A percentile compares a stretch with the other conserved stretches of the same genome.
phyloP scores from a whole-genome alignment of 768 basidiomycete species.

The Termitomyces eurrhizus region DNA sequence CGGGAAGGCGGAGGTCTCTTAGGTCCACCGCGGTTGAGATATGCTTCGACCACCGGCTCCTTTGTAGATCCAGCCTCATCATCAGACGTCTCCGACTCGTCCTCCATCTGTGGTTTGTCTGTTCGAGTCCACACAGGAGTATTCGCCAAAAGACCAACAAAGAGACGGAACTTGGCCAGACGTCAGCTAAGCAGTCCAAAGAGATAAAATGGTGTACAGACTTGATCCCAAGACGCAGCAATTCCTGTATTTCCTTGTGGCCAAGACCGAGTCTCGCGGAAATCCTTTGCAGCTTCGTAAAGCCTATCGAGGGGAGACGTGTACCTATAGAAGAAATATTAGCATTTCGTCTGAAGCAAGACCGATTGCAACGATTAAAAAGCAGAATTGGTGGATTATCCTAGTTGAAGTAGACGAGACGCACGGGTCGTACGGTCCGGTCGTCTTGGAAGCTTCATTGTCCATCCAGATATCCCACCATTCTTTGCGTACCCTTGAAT shows the following conservation, averaged over 20 bases:
- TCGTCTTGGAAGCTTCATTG: conserved; percentile 44
- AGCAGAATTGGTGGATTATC: background rate
- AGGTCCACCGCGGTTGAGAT: conserved; percentile 2
- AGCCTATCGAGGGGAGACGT: conserved; percentile 50
- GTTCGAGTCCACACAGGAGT: conserved; percentile 39
- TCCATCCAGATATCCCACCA: conserved; percentile 80
- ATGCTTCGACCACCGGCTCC: conserved; percentile 16
- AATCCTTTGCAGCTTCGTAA: conserved; percentile 55
- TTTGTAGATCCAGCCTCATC: conserved; percentile 25
- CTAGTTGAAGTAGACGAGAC: conserved; percentile 19
- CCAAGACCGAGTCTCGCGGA: conserved; percentile 39
- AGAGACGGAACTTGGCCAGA: conserved; percentile 54
- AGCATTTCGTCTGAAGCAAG: background rate
- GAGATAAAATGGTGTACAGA: conserved; percentile 21
- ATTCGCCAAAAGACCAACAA: conserved; percentile 51
- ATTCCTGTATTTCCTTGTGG: conserved; percentile 34
- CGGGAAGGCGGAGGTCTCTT: conserved; percentile 21
- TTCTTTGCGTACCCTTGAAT: conserved; percentile 22
- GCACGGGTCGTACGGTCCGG: conserved; percentile 47
- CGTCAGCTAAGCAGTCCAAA: background rate
- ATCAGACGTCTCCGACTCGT: conserved; percentile 23
- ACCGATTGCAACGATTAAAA: background rate
- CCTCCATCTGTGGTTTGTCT: conserved; percentile 28
- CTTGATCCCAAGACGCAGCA: conserved; percentile 61
- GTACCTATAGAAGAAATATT: conserved; percentile 29